Evolutionary conservation across 1,284 basidiomycete species (phyloP).

Genomic region (Baeospora myosura): DNA sequence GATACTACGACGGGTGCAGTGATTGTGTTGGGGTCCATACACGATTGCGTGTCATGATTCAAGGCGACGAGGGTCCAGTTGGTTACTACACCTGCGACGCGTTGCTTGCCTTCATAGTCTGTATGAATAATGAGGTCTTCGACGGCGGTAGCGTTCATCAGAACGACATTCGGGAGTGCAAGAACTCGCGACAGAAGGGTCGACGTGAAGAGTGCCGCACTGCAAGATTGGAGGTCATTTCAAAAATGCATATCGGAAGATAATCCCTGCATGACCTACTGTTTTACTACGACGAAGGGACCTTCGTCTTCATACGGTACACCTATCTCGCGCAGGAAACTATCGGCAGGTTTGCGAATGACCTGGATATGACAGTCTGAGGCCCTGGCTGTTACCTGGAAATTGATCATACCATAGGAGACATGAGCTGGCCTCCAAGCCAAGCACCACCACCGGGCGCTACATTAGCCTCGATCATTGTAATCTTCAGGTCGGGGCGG

Average conservation of each 20-base stretch:
- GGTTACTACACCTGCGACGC: slow-evolving; percentile 78
- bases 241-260: no score
- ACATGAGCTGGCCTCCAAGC: slow-evolving; percentile 81
- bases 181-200: slow-evolving; percentile 73
- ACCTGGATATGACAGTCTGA: slow-evolving; percentile 43
- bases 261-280: no score
- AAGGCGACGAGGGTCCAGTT: slow-evolving; percentile 83
- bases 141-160: slow-evolving; percentile 73
- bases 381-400: neutral
- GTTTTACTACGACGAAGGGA: slow-evolving; percentile 72
- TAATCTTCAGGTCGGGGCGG: slow-evolving; percentile 73
- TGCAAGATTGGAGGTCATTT: no score
- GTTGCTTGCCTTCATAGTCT: slow-evolving; percentile 53
- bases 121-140: slow-evolving; percentile 69
- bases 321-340: slow-evolving; percentile 66
- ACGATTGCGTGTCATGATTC: slow-evolving; percentile 76
- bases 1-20: slow-evolving; percentile 71
- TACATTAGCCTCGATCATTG: slow-evolving; percentile 78
- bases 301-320: slow-evolving; percentile 82
- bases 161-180: slow-evolving; percentile 65
- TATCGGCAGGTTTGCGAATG: slow-evolving; percentile 76
- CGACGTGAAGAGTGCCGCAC: slow-evolving; percentile 75
- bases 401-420: slow-evolving; percentile 54
- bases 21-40: slow-evolving; percentile 85
- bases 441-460: slow-evolving; percentile 78